A percentile compares a stretch with the other conserved stretches of the same genome.
Conservation (phyloP, 129 eudicot genomes). For the Kitagawia praeruptora region DNA sequence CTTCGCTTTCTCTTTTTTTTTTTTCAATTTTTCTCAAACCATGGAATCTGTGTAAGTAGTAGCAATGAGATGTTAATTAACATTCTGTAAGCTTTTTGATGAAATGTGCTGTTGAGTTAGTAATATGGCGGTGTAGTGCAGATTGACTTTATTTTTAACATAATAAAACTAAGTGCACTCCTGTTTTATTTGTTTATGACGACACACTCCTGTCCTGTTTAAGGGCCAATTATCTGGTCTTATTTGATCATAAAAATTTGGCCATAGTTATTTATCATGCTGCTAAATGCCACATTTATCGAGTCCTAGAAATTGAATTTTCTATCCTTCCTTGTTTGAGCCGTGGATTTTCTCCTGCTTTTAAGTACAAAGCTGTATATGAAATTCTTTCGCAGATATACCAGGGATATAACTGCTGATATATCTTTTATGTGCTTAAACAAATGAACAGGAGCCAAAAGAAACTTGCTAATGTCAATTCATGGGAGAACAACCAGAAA, state of each 20-base stretch:
- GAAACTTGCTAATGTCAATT: conserved; percentile 47
- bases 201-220: background rate
- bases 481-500: conserved; percentile 87
- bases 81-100: background rate
- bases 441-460: conserved; percentile 61
- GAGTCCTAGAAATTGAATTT: background rate
- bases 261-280: background rate
- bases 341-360: background rate
- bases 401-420: background rate
- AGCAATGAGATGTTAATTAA: background rate
- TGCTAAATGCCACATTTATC: background rate
- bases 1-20: background rate
- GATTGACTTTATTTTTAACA: background rate
- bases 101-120: background rate
- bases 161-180: background rate
- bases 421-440: background rate
- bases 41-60: background rate
- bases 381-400: background rate
- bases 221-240: background rate
- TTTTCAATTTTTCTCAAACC: background rate
- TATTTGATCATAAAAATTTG: background rate
- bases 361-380: background rate
- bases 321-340: background rate
- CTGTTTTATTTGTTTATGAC: background rate
- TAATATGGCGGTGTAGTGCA: background rate